phyloP scores from a whole-genome alignment of 192 early-diverging fungal genomes.

The Mortierella hygrophila region DNA sequence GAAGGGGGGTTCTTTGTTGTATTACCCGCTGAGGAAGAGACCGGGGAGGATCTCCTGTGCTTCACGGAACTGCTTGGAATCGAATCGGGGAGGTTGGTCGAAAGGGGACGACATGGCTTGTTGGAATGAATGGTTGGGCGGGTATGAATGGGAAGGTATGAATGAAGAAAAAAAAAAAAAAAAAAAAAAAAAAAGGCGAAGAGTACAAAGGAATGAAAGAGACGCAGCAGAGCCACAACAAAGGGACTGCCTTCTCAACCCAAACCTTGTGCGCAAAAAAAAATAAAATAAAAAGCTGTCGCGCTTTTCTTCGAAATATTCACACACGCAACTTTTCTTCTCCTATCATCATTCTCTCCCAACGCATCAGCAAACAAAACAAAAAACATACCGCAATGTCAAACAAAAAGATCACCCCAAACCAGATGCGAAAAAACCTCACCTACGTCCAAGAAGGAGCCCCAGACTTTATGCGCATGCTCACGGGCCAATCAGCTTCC shows the following conservation, averaged over 20 bases:
- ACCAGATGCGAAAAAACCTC: slow-evolving; percentile 50
- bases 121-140: not conserved
- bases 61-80: slow-evolving; percentile 20
- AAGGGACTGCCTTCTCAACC: not conserved
- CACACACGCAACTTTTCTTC: not conserved
- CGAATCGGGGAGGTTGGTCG: slow-evolving; percentile 10
- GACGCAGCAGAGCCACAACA: slow-evolving; percentile 8
- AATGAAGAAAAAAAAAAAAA: not conserved
- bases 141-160: not conserved
- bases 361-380: not conserved
- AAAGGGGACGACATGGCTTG: not conserved
- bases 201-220: not conserved
- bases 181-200: not conserved
- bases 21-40: slow-evolving; percentile 48
- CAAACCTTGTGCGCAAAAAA: not conserved
- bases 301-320: not conserved
- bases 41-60: slow-evolving; percentile 47
- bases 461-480: slow-evolving; percentile 55
- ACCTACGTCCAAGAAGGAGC: slow-evolving; percentile 44
- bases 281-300: not conserved
- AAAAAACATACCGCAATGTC: slow-evolving; percentile 18
- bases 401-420: slow-evolving; percentile 44
- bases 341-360: too few species aligned
- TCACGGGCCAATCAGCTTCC: slow-evolving; percentile 40
- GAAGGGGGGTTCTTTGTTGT: not conserved